Conservation (phyloP, 2,329 filamentous ascomycete species). For the Cercospora sesami region DNA sequence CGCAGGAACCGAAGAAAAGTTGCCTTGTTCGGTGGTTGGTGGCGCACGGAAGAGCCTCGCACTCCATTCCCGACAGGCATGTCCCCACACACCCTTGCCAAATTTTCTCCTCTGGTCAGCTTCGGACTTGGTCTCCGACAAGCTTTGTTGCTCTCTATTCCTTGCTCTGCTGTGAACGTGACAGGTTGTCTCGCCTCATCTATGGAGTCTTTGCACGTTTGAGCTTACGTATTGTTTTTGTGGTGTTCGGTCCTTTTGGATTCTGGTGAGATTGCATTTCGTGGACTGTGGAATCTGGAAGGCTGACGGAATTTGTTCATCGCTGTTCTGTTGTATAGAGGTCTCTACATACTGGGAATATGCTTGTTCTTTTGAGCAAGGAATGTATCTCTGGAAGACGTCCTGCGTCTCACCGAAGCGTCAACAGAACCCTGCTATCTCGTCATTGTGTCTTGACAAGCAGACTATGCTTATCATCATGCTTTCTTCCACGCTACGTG, state of each 20-base stretch:
- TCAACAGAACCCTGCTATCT: neutral
- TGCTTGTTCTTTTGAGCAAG: neutral
- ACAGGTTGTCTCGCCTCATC: neutral
- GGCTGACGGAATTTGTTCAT: neutral
- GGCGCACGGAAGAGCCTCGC: neutral
- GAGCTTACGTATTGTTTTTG: neutral
- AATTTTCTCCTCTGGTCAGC: neutral
- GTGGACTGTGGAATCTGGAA: neutral
- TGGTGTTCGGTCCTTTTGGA: neutral
- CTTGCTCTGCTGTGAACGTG: neutral
- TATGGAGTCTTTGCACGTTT: neutral
- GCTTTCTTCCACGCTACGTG: neutral
- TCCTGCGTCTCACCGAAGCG: neutral
- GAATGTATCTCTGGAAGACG: neutral
- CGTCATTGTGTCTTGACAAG: neutral
- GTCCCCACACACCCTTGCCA: neutral
- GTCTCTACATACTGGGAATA: neutral
- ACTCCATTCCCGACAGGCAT: neutral
- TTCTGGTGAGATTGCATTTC: neutral
- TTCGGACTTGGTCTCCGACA: neutral
- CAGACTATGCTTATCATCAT: neutral
- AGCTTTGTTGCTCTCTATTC: neutral
- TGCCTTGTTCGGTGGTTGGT: neutral
- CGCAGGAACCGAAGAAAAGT: neutral
- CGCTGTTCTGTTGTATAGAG: neutral